These are phyloP conservation scores for Fusarium bulbicola DNA, from an alignment of 2,329 filamentous ascomycete species.

Conservation along the genomic window DNA sequence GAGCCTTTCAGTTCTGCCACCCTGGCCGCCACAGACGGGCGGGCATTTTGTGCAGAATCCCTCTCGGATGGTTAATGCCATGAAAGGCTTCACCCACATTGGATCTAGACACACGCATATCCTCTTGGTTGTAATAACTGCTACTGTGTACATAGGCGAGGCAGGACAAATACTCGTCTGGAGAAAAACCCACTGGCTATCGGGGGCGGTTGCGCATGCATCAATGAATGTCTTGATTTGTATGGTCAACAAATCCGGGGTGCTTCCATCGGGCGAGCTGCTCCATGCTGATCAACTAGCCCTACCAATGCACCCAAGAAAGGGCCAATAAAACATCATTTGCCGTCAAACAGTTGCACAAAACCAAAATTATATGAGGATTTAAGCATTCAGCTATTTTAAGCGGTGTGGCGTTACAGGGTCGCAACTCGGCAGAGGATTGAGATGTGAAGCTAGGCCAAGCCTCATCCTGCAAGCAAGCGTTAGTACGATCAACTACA, in stretches of 20 bases:
- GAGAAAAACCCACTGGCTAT: not conserved
- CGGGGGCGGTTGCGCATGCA: not conserved
- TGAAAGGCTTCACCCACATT: not conserved
- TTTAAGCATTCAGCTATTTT: slow-evolving; percentile 7
- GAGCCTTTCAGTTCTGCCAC: not conserved
- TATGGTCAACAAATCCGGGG: not conserved
- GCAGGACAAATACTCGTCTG: not conserved
- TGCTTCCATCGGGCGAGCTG: not conserved
- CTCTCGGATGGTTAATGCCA: not conserved
- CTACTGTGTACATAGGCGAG: too few species aligned
- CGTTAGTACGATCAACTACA: slow-evolving; percentile 19
- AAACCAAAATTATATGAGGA: not conserved
- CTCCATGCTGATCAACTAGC: not conserved
- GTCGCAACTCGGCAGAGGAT: not conserved
- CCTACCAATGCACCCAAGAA: not conserved
- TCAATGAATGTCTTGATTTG: not conserved
- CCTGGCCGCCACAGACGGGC: not conserved
- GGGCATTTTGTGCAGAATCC: not conserved
- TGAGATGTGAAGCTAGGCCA: slow-evolving; percentile 26
- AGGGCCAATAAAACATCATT: not conserved
- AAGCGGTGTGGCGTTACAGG: slow-evolving; percentile 25
- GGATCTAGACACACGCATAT: not conserved
- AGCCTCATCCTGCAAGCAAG: slow-evolving; percentile 29
- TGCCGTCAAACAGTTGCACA: not conserved
- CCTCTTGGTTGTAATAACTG: not conserved